Conservation (phyloP, 2,329 filamentous ascomycete species). For the Chaetomiaceae sp. region DNA sequence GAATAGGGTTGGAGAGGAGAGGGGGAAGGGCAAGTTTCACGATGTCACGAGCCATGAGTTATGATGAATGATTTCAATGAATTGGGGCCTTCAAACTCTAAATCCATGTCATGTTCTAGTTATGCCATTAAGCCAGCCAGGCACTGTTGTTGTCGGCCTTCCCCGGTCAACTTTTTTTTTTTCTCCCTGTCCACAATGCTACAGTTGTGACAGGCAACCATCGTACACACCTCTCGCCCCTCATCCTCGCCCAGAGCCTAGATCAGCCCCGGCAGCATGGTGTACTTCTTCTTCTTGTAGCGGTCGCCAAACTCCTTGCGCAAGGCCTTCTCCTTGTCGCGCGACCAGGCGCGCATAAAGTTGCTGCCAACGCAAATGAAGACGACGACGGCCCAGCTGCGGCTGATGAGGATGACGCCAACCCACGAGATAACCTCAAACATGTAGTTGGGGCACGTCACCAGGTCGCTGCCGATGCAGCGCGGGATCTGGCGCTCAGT, state of each 20-base stretch:
- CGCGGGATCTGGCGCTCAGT: slow-evolving; percentile 84
- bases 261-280: slow-evolving; percentile 74
- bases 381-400: slow-evolving; percentile 70
- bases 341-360: slow-evolving; percentile 85
- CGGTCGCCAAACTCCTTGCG: slow-evolving; percentile 85
- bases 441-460: slow-evolving; percentile 97
- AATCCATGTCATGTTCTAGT: too few species aligned
- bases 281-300: slow-evolving; percentile 91
- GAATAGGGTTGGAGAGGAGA: background rate
- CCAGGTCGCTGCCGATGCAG: slow-evolving; percentile 77
- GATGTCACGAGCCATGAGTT: background rate
- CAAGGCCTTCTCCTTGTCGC: slow-evolving; percentile 87
- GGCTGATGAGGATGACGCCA: slow-evolving; percentile 73
- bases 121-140: too few species aligned
- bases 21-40: background rate
- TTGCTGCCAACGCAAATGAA: slow-evolving; percentile 69
- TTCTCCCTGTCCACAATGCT: too few species aligned
- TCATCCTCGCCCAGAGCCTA: slow-evolving; percentile 36
- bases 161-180: too few species aligned
- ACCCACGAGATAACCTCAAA: slow-evolving; percentile 87
- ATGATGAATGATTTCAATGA: background rate
- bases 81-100: background rate
- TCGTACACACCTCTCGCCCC: slow-evolving; percentile 1
- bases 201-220: background rate
- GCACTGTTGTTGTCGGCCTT: too few species aligned